A percentile compares a stretch with the other conserved stretches of the same genome.
Evolutionary conservation across 441 rosid genomes (phyloP).

Genomic region (Croton setiger): DNA sequence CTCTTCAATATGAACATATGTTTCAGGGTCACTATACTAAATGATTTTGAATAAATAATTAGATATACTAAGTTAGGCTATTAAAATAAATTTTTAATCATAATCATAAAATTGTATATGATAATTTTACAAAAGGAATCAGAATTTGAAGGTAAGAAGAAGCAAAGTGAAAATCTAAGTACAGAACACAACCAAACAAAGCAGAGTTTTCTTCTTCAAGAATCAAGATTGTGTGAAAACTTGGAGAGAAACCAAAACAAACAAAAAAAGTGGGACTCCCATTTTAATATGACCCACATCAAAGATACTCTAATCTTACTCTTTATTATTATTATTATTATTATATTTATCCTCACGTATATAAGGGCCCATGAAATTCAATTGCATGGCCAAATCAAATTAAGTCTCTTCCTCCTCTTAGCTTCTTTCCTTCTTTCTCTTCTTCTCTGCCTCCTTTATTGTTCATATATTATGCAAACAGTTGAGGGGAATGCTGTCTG

Average conservation of each 20-base stretch:
- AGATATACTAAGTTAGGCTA: too few species aligned
- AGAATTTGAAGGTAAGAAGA: conserved; percentile 19
- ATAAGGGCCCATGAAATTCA: conserved; percentile 34
- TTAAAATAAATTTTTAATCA: too few species aligned
- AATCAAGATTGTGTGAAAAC: conserved; percentile 20
- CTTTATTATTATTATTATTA: background rate
- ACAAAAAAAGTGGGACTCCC: conserved; percentile 27
- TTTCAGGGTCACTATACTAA: too few species aligned
- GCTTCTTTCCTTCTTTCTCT: conserved; percentile 1
- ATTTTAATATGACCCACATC: conserved; percentile 33
- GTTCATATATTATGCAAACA: conserved; percentile 2
- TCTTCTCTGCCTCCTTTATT: background rate
- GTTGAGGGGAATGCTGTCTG: conserved; percentile 93
- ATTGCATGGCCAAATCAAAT: conserved; percentile 39
- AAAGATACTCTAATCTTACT: conserved; percentile 10
- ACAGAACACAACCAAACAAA: conserved; percentile 8
- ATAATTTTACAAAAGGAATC: too few species aligned
- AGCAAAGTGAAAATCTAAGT: conserved; percentile 13
- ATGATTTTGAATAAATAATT: too few species aligned
- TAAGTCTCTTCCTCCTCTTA: conserved; percentile 14
- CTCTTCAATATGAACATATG: background rate
- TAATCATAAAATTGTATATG: too few species aligned
- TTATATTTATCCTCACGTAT: conserved; percentile 36
- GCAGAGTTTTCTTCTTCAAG: conserved; percentile 16
- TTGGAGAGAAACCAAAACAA: conserved; percentile 17